Base-by-base conservation (phyloP, 345 rosid species). In the Erodium maritimum region DNA sequence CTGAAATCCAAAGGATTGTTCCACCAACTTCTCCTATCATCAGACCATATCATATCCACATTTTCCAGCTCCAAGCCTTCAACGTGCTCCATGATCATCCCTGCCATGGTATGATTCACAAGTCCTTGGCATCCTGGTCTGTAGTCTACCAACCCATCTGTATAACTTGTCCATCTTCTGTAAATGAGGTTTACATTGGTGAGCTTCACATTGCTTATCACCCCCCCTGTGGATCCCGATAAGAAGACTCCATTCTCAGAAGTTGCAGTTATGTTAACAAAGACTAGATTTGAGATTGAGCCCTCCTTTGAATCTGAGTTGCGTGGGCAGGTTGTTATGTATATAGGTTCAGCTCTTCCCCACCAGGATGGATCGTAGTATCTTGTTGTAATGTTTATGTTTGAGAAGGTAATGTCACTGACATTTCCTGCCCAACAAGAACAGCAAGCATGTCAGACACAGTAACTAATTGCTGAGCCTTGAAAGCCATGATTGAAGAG, bases 281-380 rank as follows among this genome's bases (percentile, higher is more conserved):
- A 93, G 37, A 60, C 73, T 5, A 89, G 22, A 45, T 85, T 78
- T 1, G 91, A 85, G 73, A 93, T 73, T 0, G 82, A 61, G 46
- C 91, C 94, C 67, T 76, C 85, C 69, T 64, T 71, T 0, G 91
- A 54, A 17, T 19, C n/a, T 1, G 80, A 50, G 60, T 71, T 0
- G 7, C 96, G 76, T 0, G 91, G 89, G 66, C 96, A 93, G 24
- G 82, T 77, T 19, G 99, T 89, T 61, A 89, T 79, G 13, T 87
- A 93, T 46, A 93, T 85, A n/a, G 99, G 95, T 61, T 93, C 96
- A 1, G 95, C 94, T 73, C 95, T 85, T 21, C 98, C 94, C 96
- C 95, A 85, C 99, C 99, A 88, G 0, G 85, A 86, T 0, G 77
- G 89, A 67, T 93, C 75, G 56, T 91, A 91, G 71, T 84, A 93